phyloP scores from a whole-genome alignment of 352 stramenopile species.

The Pythium pyrilobum region DNA sequence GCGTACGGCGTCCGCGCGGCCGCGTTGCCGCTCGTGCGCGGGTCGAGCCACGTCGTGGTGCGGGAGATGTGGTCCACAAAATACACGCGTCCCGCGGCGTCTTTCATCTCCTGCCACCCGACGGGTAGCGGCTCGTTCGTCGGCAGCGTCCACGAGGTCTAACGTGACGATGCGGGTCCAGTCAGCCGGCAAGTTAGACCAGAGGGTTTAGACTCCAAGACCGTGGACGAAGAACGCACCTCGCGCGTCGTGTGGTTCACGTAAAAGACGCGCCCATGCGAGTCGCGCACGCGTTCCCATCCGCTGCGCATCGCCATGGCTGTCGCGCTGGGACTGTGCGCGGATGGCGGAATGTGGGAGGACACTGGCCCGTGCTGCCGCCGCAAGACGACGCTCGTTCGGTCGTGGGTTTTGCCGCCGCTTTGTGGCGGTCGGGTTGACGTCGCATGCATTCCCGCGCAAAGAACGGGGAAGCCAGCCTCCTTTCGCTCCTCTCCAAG shows the following conservation, averaged over 20 bases:
- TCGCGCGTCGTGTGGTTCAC: constrained; percentile 79
- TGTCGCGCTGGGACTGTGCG: background rate
- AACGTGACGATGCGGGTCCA: too few species aligned
- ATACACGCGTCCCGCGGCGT: constrained; percentile 68
- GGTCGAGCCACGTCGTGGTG: constrained; percentile 77
- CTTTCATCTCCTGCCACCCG: constrained; percentile 78
- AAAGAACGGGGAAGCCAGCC: too few species aligned
- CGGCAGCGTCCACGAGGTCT: constrained; percentile 81
- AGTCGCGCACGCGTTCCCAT: constrained; percentile 79
- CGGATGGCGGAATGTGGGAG: too few species aligned
- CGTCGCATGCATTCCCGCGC: too few species aligned
- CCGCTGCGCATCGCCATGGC: constrained; percentile 22
- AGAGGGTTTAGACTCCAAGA: too few species aligned
- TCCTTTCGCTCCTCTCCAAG: too few species aligned
- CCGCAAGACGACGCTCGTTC: too few species aligned
- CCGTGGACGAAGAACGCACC: constrained; percentile 42
- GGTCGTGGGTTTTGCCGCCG: too few species aligned
- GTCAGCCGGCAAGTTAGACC: too few species aligned
- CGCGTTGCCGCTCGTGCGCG: constrained; percentile 22
- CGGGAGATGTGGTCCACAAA: constrained; percentile 80
- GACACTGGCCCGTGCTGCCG: too few species aligned
- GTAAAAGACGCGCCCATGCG: constrained; percentile 82
- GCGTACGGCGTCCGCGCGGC: background rate
- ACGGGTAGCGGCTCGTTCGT: constrained; percentile 58
- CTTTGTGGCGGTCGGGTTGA: too few species aligned